Conservation (phyloP, 2,329 filamentous ascomycete genomes). For the Xylariomycetidae sp. region DNA sequence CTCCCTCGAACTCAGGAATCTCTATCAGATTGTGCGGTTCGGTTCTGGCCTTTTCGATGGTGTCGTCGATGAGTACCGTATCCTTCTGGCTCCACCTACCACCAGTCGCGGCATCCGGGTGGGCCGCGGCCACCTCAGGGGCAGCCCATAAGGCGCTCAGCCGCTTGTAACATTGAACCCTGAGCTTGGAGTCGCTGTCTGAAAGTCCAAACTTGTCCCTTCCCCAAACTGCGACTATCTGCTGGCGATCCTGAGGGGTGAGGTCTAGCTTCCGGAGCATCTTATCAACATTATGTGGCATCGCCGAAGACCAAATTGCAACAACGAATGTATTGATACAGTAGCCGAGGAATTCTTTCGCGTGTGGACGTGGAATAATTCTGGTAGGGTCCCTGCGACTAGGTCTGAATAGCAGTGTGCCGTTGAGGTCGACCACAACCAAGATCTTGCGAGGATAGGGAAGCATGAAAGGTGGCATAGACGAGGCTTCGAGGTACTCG, state of each 20-base stretch:
- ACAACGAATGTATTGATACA: conserved; percentile 71
- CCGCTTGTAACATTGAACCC: conserved; percentile 87
- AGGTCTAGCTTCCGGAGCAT: conserved; percentile 69
- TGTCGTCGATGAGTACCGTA: conserved; percentile 88
- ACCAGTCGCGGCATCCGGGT: conserved; percentile 36
- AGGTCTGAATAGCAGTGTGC: conserved; percentile 76
- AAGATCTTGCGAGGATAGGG: conserved; percentile 59
- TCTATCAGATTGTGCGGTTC: conserved; percentile 81
- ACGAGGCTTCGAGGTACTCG: conserved; percentile 56
- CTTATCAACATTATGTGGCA: conserved; percentile 62
- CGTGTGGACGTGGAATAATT: conserved; percentile 64
- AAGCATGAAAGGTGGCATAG: conserved; percentile 36
- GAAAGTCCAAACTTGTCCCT: conserved; percentile 72
- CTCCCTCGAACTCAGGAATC: conserved; percentile 69
- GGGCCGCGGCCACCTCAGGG: conserved; percentile 34
- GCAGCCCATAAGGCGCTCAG: conserved; percentile 68
- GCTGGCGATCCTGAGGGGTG: conserved; percentile 41
- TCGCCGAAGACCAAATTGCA: conserved; percentile 88
- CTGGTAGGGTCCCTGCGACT: conserved; percentile 40
- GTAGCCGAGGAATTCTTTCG: conserved; percentile 66
- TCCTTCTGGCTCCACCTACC: conserved; percentile 73
- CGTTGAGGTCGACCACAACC: conserved; percentile 88
- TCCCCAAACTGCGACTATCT: conserved; percentile 69
- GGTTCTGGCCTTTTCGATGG: conserved; percentile 68
- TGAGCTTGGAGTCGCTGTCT: conserved; percentile 56